Base-by-base conservation (phyloP, 371 early-diverging fungal species). In the Lichtheimia ramosa region DNA sequence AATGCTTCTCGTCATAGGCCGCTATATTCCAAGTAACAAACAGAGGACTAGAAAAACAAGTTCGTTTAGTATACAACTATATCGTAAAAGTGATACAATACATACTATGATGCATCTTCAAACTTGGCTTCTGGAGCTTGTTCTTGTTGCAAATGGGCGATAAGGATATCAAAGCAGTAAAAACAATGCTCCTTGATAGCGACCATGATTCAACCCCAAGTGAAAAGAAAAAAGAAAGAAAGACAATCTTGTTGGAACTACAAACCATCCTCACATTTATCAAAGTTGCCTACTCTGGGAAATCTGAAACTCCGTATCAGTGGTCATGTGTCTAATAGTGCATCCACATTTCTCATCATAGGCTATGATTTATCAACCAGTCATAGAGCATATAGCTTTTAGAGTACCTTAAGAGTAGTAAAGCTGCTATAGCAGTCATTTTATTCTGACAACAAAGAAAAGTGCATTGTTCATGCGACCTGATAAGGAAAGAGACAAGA, bases 21-120 rank as follows among this genome's bases (percentile, higher is more conserved):
- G 60, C 60, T 20, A 74, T 69, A 56, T 87, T 79, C 96, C 96
- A 95, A 18, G 96, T 92, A 4, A 95, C 92, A 66, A 95, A 95
- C 27, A 95, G 78, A 5, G 96, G 96, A 59, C 89, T 86, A 59
- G 0, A 27, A n/a, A n/a, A n/a, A n/a, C 18, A 56, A 8, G 28
- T 18, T 43, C 24, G 21, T 24, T 20, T 14, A 12, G 39, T 34
- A 34, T 34, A 34, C 10, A 34, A 21, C 12, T 23, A n/a, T n/a
- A 41, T 5, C 24, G 5, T 16, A 40, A 54, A 14, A 14, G 41
- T 14, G 27, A 6, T 23, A 16, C 4, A 51, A 51, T 23, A 25
- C 79, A 68, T 79, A 88, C 87, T 78, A 87, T 52, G 65, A 40
- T 28, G 74, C 79, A 63, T 89, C 70, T 3, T 62, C 61, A 60